These are phyloP conservation scores for Termitomyces sp. DNA, from an alignment of 768 basidiomycete species.

Conservation along the genomic window DNA sequence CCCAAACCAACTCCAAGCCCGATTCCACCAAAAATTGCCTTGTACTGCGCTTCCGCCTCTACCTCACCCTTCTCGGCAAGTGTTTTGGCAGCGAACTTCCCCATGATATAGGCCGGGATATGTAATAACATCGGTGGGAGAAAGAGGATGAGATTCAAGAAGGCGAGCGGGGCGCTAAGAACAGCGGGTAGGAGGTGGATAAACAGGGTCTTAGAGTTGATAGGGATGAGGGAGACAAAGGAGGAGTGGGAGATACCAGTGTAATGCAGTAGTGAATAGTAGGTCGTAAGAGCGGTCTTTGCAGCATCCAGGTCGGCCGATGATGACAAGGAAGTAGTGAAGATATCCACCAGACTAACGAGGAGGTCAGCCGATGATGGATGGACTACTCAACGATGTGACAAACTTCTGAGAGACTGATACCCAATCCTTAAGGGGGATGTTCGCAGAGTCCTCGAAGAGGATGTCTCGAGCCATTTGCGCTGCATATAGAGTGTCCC, in stretches of 20 bases:
- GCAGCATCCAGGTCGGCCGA: not conserved
- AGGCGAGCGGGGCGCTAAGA: not conserved
- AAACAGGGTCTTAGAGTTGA: not conserved
- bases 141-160: not conserved
- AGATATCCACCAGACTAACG: not conserved
- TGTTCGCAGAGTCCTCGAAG: not conserved
- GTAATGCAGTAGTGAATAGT: not conserved
- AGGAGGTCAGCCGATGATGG: not conserved
- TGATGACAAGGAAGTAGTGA: not conserved
- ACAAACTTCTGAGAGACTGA: not conserved
- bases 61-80: not conserved
- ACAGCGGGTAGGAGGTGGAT: not conserved
- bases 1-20: not conserved
- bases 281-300: not conserved
- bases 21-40: not conserved
- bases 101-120: not conserved
- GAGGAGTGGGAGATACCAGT: slow-evolving; percentile 1
- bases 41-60: not conserved
- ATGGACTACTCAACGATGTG: too few relatives aligned
- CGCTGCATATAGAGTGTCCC: slow-evolving; percentile 1
- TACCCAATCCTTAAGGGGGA: not conserved
- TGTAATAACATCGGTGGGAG: not conserved
- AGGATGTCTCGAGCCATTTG: slow-evolving; percentile 1
- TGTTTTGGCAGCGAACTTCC: not conserved
- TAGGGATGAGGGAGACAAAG: not conserved